These are phyloP conservation scores for Dictyophora rubrovolvata DNA, from an alignment of 768 basidiomycete species.

Conservation along the genomic window DNA sequence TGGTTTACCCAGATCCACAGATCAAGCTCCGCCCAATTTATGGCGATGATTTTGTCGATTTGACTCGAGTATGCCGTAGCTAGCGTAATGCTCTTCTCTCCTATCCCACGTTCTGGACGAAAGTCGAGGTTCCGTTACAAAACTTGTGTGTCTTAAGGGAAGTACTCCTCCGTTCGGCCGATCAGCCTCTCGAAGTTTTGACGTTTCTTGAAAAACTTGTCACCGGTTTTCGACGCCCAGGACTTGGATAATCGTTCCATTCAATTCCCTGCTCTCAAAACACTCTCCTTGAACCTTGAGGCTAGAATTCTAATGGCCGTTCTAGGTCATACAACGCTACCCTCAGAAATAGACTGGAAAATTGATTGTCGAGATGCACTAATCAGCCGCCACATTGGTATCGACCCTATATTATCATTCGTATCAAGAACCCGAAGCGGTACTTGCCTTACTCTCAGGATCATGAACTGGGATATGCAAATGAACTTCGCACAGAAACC, in stretches of 20 bases:
- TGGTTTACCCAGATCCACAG: background rate
- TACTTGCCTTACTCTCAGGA: background rate
- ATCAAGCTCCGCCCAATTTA: background rate
- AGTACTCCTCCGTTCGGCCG: background rate
- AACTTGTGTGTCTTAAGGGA: background rate
- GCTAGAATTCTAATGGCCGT: background rate
- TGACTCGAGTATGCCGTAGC: background rate
- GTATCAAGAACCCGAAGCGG: background rate
- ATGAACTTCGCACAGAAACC: background rate
- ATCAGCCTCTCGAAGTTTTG: background rate
- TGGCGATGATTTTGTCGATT: background rate
- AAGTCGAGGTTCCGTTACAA: background rate
- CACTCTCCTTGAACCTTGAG: background rate
- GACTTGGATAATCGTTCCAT: background rate
- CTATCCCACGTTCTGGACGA: background rate
- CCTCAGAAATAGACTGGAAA: background rate
- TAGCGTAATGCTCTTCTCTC: background rate
- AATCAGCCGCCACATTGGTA: background rate
- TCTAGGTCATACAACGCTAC: background rate
- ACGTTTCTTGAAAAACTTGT: background rate
- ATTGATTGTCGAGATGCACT: background rate
- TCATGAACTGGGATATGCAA: background rate
- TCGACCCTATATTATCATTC: background rate
- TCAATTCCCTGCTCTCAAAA: background rate
- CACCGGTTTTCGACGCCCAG: background rate